phyloP scores from a whole-genome alignment of 192 early-diverging fungal genomes.

The Spizellomyces punctatus region DNA sequence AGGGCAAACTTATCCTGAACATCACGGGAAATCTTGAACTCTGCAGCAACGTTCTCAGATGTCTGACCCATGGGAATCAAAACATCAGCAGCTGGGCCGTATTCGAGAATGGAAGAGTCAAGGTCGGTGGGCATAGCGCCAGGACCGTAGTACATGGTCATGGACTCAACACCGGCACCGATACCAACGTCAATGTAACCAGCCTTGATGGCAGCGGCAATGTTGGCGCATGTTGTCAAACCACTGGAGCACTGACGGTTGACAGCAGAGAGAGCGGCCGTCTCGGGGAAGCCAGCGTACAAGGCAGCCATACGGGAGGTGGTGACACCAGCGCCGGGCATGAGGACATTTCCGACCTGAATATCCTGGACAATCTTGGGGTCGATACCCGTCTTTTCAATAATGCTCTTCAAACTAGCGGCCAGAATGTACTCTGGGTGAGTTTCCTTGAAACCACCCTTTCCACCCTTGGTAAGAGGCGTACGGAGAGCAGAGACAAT shows the following conservation, averaged over 20 bases:
- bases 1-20: constrained; percentile 92
- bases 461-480: constrained; percentile 84
- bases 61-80: constrained; percentile 74
- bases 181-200: constrained; percentile 92
- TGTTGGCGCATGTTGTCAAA: constrained; percentile 83
- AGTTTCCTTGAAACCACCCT: constrained; percentile 92
- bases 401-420: constrained; percentile 71
- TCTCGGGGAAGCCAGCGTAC: constrained; percentile 86
- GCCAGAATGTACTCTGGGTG: constrained; percentile 75
- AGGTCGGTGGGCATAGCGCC: constrained; percentile 73
- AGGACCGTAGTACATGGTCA: constrained; percentile 88
- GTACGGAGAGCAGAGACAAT: constrained; percentile 90
- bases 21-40: constrained; percentile 83
- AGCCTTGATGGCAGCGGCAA: constrained; percentile 85
- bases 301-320: constrained; percentile 89
- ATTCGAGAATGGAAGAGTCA: constrained; percentile 75
- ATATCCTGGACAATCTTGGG: constrained; percentile 89
- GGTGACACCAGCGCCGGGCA: constrained; percentile 87
- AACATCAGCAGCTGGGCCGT: constrained; percentile 77
- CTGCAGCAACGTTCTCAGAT: constrained; percentile 93
- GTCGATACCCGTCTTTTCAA: constrained; percentile 79
- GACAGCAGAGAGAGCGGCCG: constrained; percentile 77
- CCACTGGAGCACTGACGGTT: constrained; percentile 96
- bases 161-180: constrained; percentile 87
- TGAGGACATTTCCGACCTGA: constrained; percentile 90